Conservation (phyloP, 2,329 filamentous ascomycete genomes). For the Talaromyces verruculosus region DNA sequence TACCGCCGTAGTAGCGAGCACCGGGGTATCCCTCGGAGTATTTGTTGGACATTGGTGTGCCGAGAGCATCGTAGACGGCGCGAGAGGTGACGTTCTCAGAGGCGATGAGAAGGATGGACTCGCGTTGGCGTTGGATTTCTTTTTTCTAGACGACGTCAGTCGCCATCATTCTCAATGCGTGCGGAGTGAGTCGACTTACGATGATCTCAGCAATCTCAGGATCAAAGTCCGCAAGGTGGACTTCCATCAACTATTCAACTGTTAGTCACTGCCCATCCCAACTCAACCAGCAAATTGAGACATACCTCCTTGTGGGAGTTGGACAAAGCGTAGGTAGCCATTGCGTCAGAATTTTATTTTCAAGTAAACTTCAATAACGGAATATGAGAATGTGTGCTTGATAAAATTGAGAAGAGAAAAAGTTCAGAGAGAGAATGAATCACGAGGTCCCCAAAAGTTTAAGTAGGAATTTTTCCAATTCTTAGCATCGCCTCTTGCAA, state of each 20-base stretch:
- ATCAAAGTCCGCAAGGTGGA: constrained; percentile 85
- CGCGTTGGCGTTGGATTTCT: constrained; percentile 93
- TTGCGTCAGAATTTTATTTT: constrained; percentile 26
- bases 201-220: constrained; percentile 96
- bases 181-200: constrained; percentile 56
- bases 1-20: constrained; percentile 97
- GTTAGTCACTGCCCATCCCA: neutral
- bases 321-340: constrained; percentile 62
- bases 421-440: neutral
- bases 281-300: constrained; percentile 24
- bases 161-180: neutral
- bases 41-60: constrained; percentile 96
- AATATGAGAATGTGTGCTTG: constrained; percentile 10
- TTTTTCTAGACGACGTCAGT: constrained; percentile 60
- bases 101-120: constrained; percentile 97
- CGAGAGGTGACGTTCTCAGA: constrained; percentile 99
- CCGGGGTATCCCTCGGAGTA: constrained; percentile 99
- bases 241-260: constrained; percentile 81
- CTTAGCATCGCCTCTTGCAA: constrained; percentile 1
- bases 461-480: constrained; percentile 12
- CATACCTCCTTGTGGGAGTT: constrained; percentile 65
- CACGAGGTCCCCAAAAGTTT: constrained; percentile 14
- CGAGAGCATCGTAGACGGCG: constrained; percentile 95
- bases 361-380: neutral
- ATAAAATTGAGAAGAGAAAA: neutral